Evolutionary conservation across 1,284 basidiomycete species (phyloP).

Genomic region (Ustilago nuda): DNA sequence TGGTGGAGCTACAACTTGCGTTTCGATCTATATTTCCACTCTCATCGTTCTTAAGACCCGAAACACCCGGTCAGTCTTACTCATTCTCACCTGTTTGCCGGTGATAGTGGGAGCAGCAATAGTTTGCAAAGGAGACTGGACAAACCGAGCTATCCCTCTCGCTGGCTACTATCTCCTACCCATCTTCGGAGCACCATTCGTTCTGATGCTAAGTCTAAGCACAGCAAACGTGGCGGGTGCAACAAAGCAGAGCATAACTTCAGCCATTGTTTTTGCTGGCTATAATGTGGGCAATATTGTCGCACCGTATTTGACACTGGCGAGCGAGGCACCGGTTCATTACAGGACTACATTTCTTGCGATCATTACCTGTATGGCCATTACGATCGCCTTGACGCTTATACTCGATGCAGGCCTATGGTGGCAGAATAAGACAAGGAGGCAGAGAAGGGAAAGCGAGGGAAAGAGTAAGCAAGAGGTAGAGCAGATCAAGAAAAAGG

Average conservation of each 20-base stretch:
- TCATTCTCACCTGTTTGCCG: constrained; percentile 72
- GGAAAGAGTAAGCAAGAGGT: constrained; percentile 24
- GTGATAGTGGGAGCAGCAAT: constrained; percentile 72
- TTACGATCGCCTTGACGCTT: constrained; percentile 45
- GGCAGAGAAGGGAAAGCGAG: constrained; percentile 17
- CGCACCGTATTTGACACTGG: constrained; percentile 67
- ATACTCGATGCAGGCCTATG: constrained; percentile 38
- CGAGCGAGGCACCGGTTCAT: constrained; percentile 65
- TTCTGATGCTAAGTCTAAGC: constrained; percentile 71
- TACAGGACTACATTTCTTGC: constrained; percentile 72
- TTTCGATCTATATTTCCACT: constrained; percentile 71
- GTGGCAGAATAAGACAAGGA: constrained; percentile 39
- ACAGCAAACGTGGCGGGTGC: constrained; percentile 71
- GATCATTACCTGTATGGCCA: constrained; percentile 68
- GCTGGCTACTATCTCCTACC: constrained; percentile 72
- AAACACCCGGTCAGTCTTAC: constrained; percentile 70
- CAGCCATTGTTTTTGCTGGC: constrained; percentile 70
- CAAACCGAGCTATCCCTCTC: constrained; percentile 70
- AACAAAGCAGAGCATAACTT: constrained; percentile 72
- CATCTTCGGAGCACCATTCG: constrained; percentile 73
- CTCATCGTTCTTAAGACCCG: constrained; percentile 69
- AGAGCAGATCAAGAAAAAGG: constrained; percentile 37
- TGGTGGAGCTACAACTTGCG: constrained; percentile 70
- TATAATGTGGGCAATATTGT: constrained; percentile 66
- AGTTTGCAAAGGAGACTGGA: constrained; percentile 72